Percentiles rank a stretch among this genome's conserved stretches.
Conservation (phyloP, 225 moss, liverwort and hornwort genomes). For the Antitrichia curtipendula region DNA sequence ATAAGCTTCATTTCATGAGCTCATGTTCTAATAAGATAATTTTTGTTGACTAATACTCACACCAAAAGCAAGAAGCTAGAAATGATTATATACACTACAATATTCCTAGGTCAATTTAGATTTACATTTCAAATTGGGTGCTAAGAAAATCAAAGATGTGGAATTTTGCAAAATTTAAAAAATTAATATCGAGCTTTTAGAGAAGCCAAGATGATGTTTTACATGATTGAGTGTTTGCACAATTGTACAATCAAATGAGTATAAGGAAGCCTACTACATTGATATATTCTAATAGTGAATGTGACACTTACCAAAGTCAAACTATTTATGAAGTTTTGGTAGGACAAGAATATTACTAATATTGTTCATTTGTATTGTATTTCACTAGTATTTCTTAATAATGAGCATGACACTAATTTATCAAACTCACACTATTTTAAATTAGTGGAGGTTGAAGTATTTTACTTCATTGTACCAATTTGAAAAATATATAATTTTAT, state of each 20-base stretch:
- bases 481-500: background rate
- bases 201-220: no score
- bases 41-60: background rate
- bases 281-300: background rate
- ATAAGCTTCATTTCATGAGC: background rate
- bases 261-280: background rate
- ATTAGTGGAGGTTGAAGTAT: background rate
- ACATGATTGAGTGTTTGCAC: background rate
- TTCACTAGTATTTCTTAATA: background rate
- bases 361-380: background rate
- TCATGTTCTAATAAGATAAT: background rate
- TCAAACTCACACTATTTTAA: background rate
- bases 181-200: fast-evolving
- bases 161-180: background rate
- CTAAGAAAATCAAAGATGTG: fast-evolving
- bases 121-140: fast-evolving
- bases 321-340: background rate
- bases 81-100: background rate
- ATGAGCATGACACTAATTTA: background rate
- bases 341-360: background rate
- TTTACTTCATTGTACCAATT: background rate
- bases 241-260: background rate
- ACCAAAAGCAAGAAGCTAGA: background rate
- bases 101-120: background rate
- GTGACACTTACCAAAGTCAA: background rate